Percentiles rank a stretch among this genome's conserved stretches.
phyloP scores from a whole-genome alignment of 768 basidiomycete genomes.

The Cyclocybe aegerita region DNA sequence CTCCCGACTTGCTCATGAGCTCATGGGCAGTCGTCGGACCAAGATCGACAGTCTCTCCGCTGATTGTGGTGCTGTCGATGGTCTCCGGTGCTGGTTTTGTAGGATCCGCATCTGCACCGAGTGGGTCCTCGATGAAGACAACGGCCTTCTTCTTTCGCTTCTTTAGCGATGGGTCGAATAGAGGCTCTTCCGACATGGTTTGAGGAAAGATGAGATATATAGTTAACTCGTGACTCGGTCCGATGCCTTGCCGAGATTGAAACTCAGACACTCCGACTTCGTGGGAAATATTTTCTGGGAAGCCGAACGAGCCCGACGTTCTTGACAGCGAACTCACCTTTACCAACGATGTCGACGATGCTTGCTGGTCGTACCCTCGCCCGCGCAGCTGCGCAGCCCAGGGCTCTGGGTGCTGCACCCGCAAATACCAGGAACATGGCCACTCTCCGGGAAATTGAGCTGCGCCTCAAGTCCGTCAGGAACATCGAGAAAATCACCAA shows the following conservation, averaged over 20 bases:
- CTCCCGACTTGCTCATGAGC: constrained; percentile 51
- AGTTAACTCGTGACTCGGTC: constrained; percentile 1
- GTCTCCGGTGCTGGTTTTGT: constrained; percentile 74
- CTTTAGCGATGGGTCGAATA: constrained; percentile 83
- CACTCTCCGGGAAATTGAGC: constrained; percentile 95
- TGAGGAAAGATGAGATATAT: constrained; percentile 1
- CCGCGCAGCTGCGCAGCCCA: constrained; percentile 35
- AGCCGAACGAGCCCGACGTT: constrained; percentile 44
- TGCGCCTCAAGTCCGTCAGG: constrained; percentile 92
- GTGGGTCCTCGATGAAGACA: constrained; percentile 81
- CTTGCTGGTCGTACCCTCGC: constrained; percentile 47
- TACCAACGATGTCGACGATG: constrained; percentile 32
- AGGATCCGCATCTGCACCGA: constrained; percentile 80
- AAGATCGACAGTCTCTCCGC: constrained; percentile 74
- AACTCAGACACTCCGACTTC: constrained; percentile 24
- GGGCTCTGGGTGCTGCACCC: constrained; percentile 42
- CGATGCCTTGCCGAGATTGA: constrained; percentile 11
- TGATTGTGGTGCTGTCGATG: constrained; percentile 68
- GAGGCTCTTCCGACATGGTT: constrained; percentile 70
- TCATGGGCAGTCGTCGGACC: constrained; percentile 76
- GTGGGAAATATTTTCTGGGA: constrained; percentile 31
- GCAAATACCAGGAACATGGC: constrained; percentile 83
- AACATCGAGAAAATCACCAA: constrained; percentile 99
- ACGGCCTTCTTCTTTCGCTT: constrained; percentile 89
- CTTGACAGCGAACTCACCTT: constrained; percentile 23